phyloP scores from a whole-genome alignment of 192 early-diverging fungal genomes.

The Coemansia sp. region DNA sequence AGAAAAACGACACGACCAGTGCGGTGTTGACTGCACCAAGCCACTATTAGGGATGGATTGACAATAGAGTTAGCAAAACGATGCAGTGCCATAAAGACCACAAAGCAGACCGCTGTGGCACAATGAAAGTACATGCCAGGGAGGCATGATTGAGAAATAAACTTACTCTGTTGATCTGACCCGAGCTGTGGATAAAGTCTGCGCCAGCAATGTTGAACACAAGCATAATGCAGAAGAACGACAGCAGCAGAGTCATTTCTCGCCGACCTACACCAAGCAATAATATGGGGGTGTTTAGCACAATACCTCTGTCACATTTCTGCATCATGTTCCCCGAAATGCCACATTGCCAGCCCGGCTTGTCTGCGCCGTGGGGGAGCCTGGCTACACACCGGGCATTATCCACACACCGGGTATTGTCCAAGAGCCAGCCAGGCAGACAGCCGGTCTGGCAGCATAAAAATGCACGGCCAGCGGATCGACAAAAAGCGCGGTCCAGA shows the following conservation, averaged over 20 bases:
- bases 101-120: constrained; percentile 9
- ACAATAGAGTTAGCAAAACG: constrained; percentile 7
- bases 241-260: constrained; percentile 52
- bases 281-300: background rate
- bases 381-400: background rate
- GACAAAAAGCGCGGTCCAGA: background rate
- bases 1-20: constrained; percentile 51
- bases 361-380: background rate
- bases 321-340: background rate
- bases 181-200: constrained; percentile 31
- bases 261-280: constrained; percentile 42
- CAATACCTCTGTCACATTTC: background rate
- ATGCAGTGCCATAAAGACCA: constrained; percentile 4
- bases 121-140: background rate
- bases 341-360: background rate
- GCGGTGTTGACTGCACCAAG: constrained; percentile 51
- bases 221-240: constrained; percentile 40
- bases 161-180: constrained; percentile 45
- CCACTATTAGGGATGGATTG: constrained; percentile 30
- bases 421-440: background rate
- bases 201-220: constrained; percentile 44
- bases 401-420: background rate
- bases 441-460: background rate
- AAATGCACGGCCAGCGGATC: background rate
- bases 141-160: background rate